Conservation (phyloP, 805 yeast genomes). For the Dipodascopsis uninucleata region DNA sequence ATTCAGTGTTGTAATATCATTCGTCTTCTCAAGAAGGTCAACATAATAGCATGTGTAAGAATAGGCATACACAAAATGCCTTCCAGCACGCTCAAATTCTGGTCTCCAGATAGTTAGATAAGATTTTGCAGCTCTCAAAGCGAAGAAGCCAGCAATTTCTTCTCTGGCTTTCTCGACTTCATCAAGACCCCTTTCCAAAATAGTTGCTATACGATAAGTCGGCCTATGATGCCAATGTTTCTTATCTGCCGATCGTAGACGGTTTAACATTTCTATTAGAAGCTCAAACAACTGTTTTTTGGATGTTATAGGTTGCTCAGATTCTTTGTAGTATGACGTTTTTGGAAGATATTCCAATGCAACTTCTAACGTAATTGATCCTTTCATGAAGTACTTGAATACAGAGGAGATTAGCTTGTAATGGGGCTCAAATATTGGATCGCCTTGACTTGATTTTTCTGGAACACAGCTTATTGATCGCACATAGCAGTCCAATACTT, state of each 20-base stretch:
- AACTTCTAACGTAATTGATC: conserved; percentile 36
- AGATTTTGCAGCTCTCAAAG: conserved; percentile 65
- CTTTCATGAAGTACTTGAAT: conserved; percentile 51
- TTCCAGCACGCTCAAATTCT: conserved; percentile 81
- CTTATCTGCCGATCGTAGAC: conserved; percentile 50
- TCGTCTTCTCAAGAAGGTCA: conserved; percentile 48
- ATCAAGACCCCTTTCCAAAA: conserved; percentile 52
- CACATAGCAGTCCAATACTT: conserved; percentile 44
- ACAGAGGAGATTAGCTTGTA: conserved; percentile 57
- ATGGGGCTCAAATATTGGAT: conserved; percentile 72
- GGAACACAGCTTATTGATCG: conserved; percentile 30
- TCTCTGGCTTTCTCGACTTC: conserved; percentile 54
- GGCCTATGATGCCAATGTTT: conserved; percentile 93
- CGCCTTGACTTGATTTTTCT: conserved; percentile 35
- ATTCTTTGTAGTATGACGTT: conserved; percentile 36
- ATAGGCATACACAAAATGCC: conserved; percentile 74
- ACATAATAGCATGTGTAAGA: conserved; percentile 66
- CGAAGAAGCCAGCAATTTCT: conserved; percentile 61
- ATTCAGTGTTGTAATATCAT: conserved; percentile 58
- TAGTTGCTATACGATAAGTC: conserved; percentile 62
- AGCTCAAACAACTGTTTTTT: conserved; percentile 4
- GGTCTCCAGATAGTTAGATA: conserved; percentile 91
- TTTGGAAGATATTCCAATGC: conserved; percentile 43
- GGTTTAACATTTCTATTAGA: conserved; percentile 5
- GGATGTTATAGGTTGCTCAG: not conserved